A percentile compares a stretch with the other conserved stretches of the same genome.
Conservation (phyloP, 2,329 filamentous ascomycete genomes). For the Clonostachys chloroleuca region DNA sequence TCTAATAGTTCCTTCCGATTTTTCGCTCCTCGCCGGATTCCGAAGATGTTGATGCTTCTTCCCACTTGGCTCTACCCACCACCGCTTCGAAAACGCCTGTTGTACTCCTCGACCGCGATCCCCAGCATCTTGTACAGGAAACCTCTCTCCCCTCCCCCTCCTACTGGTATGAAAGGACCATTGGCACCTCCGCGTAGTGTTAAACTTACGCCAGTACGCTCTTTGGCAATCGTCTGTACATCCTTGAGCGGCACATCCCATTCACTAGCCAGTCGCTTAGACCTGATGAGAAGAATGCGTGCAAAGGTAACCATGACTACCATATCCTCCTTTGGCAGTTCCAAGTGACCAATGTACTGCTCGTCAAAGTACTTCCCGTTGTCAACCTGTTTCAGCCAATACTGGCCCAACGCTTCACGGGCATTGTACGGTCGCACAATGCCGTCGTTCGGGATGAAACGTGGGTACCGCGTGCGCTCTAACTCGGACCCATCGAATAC, state of each 20-base stretch:
- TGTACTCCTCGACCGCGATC: constrained; percentile 64
- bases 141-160: constrained; percentile 70
- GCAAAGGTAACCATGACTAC: constrained; percentile 85
- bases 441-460: constrained; percentile 88
- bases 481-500: constrained; percentile 95
- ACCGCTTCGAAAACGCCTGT: constrained; percentile 48
- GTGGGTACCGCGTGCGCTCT: constrained; percentile 87
- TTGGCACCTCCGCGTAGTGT: constrained; percentile 86
- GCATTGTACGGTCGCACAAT: constrained; percentile 93
- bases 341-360: constrained; percentile 92
- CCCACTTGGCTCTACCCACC: constrained; percentile 12
- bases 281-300: constrained; percentile 85
- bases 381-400: constrained; percentile 97
- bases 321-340: constrained; percentile 84
- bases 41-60: background rate
- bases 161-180: constrained; percentile 90
- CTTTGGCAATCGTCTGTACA: constrained; percentile 94
- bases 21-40: background rate
- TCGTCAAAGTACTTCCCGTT: constrained; percentile 98
- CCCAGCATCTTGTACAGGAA: constrained; percentile 64
- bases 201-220: constrained; percentile 88
- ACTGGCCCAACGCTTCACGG: constrained; percentile 92
- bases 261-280: constrained; percentile 79
- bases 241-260: constrained; percentile 97
- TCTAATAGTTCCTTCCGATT: background rate